Evolutionary conservation across 148 eudicot species (phyloP), one percentile per base, ranked within the genome.

Genomic region (Chenopodium quinoa): DNA sequence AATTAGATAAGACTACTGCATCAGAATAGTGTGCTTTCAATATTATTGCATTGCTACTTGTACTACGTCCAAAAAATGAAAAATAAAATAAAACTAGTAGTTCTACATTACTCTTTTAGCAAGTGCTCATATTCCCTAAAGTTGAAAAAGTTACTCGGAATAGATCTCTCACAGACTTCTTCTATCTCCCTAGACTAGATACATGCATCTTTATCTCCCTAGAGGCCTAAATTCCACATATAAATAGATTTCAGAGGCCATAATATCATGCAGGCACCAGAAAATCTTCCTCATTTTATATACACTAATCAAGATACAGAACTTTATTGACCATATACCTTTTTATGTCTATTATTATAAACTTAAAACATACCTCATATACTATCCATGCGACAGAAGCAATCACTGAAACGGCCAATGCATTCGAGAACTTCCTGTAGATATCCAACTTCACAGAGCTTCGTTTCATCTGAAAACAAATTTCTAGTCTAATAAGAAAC

Each of bases 391-490:
- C 81, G 87, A 94, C 95, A 17, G 98, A 91, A 85, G 89, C 92
- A 86, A 94, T 85, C 63, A 91, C 92, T 72, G 98, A 89, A 73
- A 91, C 87, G 83, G 94, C 93, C 83, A 96, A 88, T 62, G 97
- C 97, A 84, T 96, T 94, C 78, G 98, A 90, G 83, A 96, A 96
- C 86, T 94, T 94, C 82, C 97, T 89, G 75, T 96, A 96, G 46
- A 91, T 91, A 82, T 94, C 97, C 93, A 96, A 83, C 91, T 96
- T 96, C 70, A 89, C 90, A 83, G 93, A 86, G 83, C 95, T 96
- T 80, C 93, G 85, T 80, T 94, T 94, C 81, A 89, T 94, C 98
- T 96, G 92, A n/a, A 86, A 78, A 48, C 34, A 32, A 71, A 27
- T 11, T 31, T 34, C 73, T 44, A 75, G 75, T 40, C 50, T 32